Evolutionary conservation across 208 protist species (phyloP), one percentile per base, ranked within the genome.

Genomic region (Strigomonas culicis): DNA sequence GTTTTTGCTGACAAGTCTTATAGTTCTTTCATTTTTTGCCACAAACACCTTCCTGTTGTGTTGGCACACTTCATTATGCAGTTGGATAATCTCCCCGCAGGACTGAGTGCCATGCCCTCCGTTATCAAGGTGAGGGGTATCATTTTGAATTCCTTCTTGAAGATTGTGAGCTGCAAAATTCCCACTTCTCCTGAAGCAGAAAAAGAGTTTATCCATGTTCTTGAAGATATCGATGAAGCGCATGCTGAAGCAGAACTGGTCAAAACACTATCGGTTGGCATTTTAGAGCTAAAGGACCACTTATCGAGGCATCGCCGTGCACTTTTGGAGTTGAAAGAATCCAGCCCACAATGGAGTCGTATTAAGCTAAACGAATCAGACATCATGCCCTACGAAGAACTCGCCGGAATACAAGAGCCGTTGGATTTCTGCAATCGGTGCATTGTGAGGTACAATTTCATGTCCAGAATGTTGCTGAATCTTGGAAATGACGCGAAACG

Each of bases 401-500:
- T 95, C 22, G 52, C 64, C 0, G 76, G 78, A n/a, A 79, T 92
- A 52, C 85, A 87, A 50, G 68, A 76, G 10, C 86, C 89, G 17
- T 51, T 95, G 41, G 67, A 87, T 59, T 76, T 82, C 19, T 82
- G 82, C 51, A 84, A 92, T 24, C 66, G 77, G 8, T 75, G 66
- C 44, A 88, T 92, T 77, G 84, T 95, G 41, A 76, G 76, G 43
- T 95, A 92, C 63, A 95, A 95, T 68, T 95, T 92, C 65, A 60
- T 92, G 13, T 92, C 89, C 2, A 74, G 86, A 19, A 92, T 91
- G 86, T 74, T 90, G 19, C 64, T 92, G 55, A 88, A 87, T 53
- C 55, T 80, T 39, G 68, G 86, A 22, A 52, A 56, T 1, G 68
- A 73, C 44, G 6, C 24, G 21, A 79, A 78, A 27, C 75, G 68